Conservation (phyloP, 2,329 filamentous ascomycete genomes). For the Ceratocystis eucalypticola region DNA sequence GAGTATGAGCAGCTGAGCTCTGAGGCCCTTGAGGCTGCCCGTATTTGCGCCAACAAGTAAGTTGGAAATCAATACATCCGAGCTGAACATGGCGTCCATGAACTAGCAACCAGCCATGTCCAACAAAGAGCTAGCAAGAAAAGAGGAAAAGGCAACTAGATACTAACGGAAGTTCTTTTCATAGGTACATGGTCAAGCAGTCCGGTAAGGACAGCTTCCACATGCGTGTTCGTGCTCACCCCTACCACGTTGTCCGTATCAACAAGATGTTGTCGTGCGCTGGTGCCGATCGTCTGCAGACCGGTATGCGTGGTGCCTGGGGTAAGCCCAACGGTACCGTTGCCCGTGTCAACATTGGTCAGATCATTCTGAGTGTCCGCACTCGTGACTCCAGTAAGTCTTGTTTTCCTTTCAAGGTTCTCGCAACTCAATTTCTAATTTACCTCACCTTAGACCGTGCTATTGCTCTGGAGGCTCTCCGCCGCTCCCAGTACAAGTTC, state of each 20-base stretch:
- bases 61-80: constrained; percentile 1
- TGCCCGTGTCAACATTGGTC: constrained; percentile 99
- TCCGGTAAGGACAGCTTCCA: constrained; percentile 63
- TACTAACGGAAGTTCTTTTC: constrained; percentile 3
- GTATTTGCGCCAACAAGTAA: constrained; percentile 98
- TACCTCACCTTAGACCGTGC: constrained; percentile 51
- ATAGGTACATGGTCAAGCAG: constrained; percentile 54
- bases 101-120: background rate
- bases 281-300: constrained; percentile 99
- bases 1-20: constrained; percentile 99
- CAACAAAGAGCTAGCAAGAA: background rate
- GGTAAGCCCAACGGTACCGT: constrained; percentile 98
- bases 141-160: too few relatives aligned
- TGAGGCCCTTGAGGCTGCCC: constrained; percentile 97
- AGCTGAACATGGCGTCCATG: background rate
- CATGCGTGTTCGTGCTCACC: constrained; percentile 76
- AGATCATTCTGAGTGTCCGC: constrained; percentile 94
- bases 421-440: background rate
- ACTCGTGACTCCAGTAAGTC: constrained; percentile 80
- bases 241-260: constrained; percentile 99
- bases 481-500: constrained; percentile 99
- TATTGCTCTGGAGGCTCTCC: constrained; percentile 93
- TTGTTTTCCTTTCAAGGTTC: background rate
- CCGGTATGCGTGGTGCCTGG: constrained; percentile 99
- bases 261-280: constrained; percentile 99